These are phyloP conservation scores for Scortechinia acanthostroma DNA, from an alignment of 2,329 filamentous ascomycete genomes.

Conservation along the genomic window DNA sequence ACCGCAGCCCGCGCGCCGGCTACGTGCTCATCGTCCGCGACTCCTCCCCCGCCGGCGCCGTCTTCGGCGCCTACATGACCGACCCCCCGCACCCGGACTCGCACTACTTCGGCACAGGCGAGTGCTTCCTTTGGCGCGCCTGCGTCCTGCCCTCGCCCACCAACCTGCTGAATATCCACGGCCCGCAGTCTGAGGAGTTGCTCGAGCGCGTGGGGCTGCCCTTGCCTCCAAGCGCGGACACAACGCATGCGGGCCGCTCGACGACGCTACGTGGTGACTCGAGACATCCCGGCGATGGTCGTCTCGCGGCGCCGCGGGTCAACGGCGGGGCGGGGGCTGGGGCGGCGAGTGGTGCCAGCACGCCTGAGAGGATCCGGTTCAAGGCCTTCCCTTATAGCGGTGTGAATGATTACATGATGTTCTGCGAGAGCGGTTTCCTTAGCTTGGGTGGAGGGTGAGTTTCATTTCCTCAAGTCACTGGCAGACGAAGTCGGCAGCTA, in stretches of 20 bases:
- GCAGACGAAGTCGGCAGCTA: neutral
- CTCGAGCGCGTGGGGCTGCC: slow-evolving; percentile 28
- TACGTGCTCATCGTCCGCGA: slow-evolving; percentile 56
- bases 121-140: slow-evolving; percentile 71
- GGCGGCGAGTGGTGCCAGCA: slow-evolving; percentile 26
- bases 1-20: slow-evolving; percentile 47
- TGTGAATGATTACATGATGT: slow-evolving; percentile 69
- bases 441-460: slow-evolving; percentile 51
- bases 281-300: neutral
- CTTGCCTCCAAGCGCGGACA: slow-evolving; percentile 58
- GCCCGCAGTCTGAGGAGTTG: neutral
- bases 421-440: slow-evolving; percentile 60
- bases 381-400: slow-evolving; percentile 73
- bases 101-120: slow-evolving; percentile 68
- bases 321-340: slow-evolving; percentile 10
- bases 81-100: slow-evolving; percentile 55
- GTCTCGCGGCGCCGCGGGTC: slow-evolving; percentile 6
- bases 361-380: slow-evolving; percentile 64
- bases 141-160: slow-evolving; percentile 38
- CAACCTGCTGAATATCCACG: neutral
- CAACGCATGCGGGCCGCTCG: slow-evolving; percentile 49
- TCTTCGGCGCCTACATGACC: slow-evolving; percentile 69
- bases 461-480: neutral
- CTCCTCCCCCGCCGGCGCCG: slow-evolving; percentile 9
- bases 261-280: slow-evolving; percentile 37